Conservation (phyloP, 2,329 filamentous ascomycete species). For the Coleophoma cylindrospora region DNA sequence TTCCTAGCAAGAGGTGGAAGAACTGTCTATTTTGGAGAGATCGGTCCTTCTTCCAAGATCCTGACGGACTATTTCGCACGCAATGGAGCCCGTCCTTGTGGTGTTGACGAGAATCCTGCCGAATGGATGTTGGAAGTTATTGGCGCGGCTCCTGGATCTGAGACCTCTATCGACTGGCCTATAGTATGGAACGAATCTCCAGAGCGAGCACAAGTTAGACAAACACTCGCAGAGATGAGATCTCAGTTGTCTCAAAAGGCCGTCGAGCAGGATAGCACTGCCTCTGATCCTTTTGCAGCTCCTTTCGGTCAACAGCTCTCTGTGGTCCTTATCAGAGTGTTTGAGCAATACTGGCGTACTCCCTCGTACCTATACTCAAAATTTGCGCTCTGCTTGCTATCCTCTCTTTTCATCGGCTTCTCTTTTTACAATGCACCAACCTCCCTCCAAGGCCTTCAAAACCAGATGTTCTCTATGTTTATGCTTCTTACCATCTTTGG, state of each 20-base stretch:
- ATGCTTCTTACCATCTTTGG: constrained; percentile 71
- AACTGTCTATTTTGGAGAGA: constrained; percentile 78
- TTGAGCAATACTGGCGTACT: constrained; percentile 62
- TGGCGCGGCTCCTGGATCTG: constrained; percentile 59
- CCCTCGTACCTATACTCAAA: constrained; percentile 49
- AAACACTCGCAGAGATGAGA: constrained; percentile 50
- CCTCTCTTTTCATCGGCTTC: constrained; percentile 61
- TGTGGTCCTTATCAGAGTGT: constrained; percentile 52
- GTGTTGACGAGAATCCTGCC: constrained; percentile 68
- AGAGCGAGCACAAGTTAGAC: constrained; percentile 32
- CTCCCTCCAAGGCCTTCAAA: constrained; percentile 60
- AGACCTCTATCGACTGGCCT: constrained; percentile 57
- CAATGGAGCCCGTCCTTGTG: constrained; percentile 62
- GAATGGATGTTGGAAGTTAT: constrained; percentile 40
- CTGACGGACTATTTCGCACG: constrained; percentile 74
- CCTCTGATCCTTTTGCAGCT: constrained; percentile 56
- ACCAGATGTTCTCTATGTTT: constrained; percentile 70
- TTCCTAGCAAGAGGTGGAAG: constrained; percentile 72
- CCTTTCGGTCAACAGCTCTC: constrained; percentile 50
- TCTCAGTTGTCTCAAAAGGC: constrained; percentile 29
- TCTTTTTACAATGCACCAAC: constrained; percentile 62
- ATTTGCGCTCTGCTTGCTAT: constrained; percentile 31
- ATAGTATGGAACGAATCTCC: constrained; percentile 53
- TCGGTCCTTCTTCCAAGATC: constrained; percentile 64
- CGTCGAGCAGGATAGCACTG: constrained; percentile 16